Conservation (phyloP, 257 asterid species). For the Lycium barbarum region DNA sequence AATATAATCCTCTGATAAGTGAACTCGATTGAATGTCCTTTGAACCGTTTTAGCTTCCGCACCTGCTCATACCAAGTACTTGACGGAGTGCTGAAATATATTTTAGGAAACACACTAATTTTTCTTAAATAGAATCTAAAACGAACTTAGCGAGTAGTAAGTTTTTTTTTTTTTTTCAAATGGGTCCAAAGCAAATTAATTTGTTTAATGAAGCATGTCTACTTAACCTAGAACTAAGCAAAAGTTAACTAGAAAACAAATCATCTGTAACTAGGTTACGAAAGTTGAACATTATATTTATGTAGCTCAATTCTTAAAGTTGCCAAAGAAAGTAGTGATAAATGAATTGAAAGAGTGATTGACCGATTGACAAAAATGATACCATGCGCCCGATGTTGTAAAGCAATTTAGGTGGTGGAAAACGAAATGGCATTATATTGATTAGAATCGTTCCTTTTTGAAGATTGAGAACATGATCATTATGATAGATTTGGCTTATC, state of each 20-base stretch:
- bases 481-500: not conserved
- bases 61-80: no score
- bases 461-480: not conserved
- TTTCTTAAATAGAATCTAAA: no score
- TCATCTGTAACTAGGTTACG: not conserved
- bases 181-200: no score
- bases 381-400: not conserved
- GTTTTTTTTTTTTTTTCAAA: no score
- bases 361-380: not conserved
- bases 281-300: not conserved
- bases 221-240: not conserved
- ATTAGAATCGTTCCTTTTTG: not conserved
- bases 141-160: no score
- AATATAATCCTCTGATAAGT: no score
- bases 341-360: not conserved
- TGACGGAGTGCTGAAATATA: no score
- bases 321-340: not conserved
- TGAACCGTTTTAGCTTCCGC: no score
- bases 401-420: constrained; percentile 38
- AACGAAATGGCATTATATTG: not conserved
- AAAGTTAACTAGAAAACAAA: not conserved
- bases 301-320: not conserved
- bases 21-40: no score
- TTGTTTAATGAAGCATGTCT: no score
- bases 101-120: no score